phyloP scores from a whole-genome alignment of 768 basidiomycete genomes.

The Termitomyces heimii region DNA sequence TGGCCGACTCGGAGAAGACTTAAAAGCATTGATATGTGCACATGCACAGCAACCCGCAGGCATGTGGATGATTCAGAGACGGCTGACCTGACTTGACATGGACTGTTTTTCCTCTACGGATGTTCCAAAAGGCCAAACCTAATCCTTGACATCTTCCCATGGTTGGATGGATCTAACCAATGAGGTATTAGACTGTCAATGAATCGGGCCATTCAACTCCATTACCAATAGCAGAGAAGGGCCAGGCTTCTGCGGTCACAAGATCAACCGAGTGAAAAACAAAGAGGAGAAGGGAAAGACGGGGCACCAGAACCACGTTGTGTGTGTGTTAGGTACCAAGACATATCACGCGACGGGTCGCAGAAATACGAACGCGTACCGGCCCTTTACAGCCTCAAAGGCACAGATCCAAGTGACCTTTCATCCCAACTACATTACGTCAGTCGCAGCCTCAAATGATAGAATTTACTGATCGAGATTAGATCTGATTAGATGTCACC shows the following conservation, averaged over 20 bases:
- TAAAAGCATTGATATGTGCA: not conserved
- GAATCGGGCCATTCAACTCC: not conserved
- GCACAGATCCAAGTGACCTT: not conserved
- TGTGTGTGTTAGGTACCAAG: conserved; percentile 1
- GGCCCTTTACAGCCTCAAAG: not conserved
- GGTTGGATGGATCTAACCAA: not conserved
- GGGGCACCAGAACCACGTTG: not conserved
- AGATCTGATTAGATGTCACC: too few relatives aligned
- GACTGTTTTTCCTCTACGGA: not conserved
- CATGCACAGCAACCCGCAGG: not conserved
- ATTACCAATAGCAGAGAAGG: not conserved
- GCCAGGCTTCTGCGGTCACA: not conserved
- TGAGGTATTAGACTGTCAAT: not conserved
- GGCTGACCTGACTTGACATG: not conserved
- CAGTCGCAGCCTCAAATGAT: not conserved
- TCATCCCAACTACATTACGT: too few relatives aligned
- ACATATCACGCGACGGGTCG: not conserved
- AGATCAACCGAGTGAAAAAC: not conserved
- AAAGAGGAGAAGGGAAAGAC: not conserved
- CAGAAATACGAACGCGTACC: not conserved
- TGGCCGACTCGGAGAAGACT: not conserved
- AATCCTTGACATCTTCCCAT: not conserved
- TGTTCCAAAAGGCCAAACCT: not conserved
- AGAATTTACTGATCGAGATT: too few relatives aligned
- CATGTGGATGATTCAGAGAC: not conserved